Conservation (phyloP, 257 asterid species). For the Nicotiana attenuata region DNA sequence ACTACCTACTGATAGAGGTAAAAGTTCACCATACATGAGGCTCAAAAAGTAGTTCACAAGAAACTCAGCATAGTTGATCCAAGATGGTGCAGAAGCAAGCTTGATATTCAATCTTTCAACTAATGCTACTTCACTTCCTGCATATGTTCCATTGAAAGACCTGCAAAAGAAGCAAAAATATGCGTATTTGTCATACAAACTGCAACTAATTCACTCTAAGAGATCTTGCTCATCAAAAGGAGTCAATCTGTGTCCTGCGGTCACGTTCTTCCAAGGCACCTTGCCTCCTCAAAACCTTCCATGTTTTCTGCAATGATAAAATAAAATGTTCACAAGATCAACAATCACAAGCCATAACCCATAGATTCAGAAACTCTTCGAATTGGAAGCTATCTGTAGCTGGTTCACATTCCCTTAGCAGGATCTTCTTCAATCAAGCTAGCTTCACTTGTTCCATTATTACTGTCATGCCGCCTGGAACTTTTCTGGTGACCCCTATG, state of each 20-base stretch:
- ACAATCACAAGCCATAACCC: constrained; percentile 16
- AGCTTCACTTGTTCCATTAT: constrained; percentile 15
- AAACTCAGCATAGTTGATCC: constrained; percentile 49
- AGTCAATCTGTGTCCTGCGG: constrained; percentile 24
- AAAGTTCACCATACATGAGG: constrained; percentile 57
- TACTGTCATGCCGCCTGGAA: constrained; percentile 17
- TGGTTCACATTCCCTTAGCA: constrained; percentile 15
- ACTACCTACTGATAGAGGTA: constrained; percentile 56
- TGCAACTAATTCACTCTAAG: constrained; percentile 31
- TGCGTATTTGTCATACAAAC: constrained; percentile 36
- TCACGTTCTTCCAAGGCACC: constrained; percentile 17
- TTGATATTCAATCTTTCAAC: constrained; percentile 34
- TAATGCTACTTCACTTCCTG: constrained; percentile 41
- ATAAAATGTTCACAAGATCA: constrained; percentile 20
- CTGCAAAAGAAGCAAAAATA: constrained; percentile 65
- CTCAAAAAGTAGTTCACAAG: constrained; percentile 45
- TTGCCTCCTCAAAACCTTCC: constrained; percentile 6
- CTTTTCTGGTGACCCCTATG: constrained; percentile 16
- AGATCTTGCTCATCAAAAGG: constrained; percentile 28
- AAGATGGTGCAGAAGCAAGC: constrained; percentile 34
- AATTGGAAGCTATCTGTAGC: constrained; percentile 20
- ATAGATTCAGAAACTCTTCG: constrained; percentile 18
- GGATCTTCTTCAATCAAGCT: constrained; percentile 14
- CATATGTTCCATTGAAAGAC: constrained; percentile 37
- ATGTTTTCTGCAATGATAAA: constrained; percentile 11